Percentiles rank a stretch among this genome's conserved stretches.
These are phyloP conservation scores for Candida namnaoensis DNA, from an alignment of 805 yeast genomes.

Conservation along the genomic window DNA sequence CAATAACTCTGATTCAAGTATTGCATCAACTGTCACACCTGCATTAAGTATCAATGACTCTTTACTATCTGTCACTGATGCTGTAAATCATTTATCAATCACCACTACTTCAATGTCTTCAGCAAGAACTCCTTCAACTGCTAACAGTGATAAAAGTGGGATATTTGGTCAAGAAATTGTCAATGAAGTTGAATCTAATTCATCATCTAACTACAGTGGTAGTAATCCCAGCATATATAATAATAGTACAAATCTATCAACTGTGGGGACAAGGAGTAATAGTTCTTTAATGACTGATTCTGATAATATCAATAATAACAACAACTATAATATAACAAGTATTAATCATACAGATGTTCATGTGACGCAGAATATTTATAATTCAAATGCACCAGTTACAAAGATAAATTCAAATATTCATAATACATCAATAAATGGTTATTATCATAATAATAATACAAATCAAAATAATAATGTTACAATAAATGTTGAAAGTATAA, in stretches of 20 bases:
- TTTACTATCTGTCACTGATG: not conserved
- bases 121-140: conserved; percentile 21
- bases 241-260: conserved; percentile 9
- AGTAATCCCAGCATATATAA: not conserved
- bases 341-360: no score
- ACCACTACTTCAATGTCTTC: not conserved
- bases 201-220: not conserved
- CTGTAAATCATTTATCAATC: not conserved
- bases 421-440: not conserved
- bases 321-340: not conserved
- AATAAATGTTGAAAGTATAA: not conserved
- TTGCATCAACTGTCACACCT: conserved; percentile 9
- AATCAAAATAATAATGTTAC: not conserved
- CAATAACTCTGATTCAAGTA: not conserved
- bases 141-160: conserved; percentile 18
- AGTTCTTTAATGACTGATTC: no score
- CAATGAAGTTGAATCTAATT: conserved; percentile 14
- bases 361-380: no score
- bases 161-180: conserved; percentile 21
- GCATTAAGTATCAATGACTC: conserved; percentile 3
- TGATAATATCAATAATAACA: not conserved
- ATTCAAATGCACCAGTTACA: not conserved
- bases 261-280: conserved; percentile 2
- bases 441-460: not conserved
- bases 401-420: conserved; percentile 6